Evolutionary conservation across 257 asterid species (phyloP).

Genomic region (Fraxinus excelsior): DNA sequence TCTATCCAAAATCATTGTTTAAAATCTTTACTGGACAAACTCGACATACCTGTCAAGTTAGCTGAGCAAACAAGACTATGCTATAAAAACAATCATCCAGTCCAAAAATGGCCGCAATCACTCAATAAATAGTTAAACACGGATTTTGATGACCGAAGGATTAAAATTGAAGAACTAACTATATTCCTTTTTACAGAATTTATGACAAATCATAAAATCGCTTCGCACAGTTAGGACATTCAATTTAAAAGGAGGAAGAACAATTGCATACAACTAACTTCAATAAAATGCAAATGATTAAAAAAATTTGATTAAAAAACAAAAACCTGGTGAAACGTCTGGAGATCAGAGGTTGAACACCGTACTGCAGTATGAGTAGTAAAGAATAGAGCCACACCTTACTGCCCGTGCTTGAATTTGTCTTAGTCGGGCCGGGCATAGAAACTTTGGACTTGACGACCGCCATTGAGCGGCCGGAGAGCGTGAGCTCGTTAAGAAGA

Average conservation of each 20-base stretch:
- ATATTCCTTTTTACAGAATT: not conserved
- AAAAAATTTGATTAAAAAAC: constrained; percentile 2
- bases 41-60: not conserved
- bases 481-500: not conserved
- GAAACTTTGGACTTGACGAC: constrained; percentile 33
- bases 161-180: not conserved
- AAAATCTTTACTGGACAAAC: not conserved
- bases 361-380: constrained; percentile 83
- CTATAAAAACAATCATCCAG: not conserved
- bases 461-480: constrained; percentile 58
- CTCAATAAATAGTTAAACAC: not conserved
- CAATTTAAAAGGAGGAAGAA: not conserved
- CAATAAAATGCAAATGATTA: constrained; percentile 21
- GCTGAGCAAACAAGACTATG: not conserved
- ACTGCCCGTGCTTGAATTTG: constrained; percentile 33
- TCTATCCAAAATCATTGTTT: not conserved
- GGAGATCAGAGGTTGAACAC: constrained; percentile 92
- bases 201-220: not conserved
- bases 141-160: not conserved
- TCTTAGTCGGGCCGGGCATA: constrained; percentile 30
- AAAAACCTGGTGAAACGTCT: constrained; percentile 75
- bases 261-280: not conserved
- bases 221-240: not conserved
- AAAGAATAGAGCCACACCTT: constrained; percentile 78
- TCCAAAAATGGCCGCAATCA: not conserved